A percentile compares a stretch with the other conserved stretches of the same genome.
Conservation (phyloP, 1,284 basidiomycete genomes). For the Ustilago lituana region DNA sequence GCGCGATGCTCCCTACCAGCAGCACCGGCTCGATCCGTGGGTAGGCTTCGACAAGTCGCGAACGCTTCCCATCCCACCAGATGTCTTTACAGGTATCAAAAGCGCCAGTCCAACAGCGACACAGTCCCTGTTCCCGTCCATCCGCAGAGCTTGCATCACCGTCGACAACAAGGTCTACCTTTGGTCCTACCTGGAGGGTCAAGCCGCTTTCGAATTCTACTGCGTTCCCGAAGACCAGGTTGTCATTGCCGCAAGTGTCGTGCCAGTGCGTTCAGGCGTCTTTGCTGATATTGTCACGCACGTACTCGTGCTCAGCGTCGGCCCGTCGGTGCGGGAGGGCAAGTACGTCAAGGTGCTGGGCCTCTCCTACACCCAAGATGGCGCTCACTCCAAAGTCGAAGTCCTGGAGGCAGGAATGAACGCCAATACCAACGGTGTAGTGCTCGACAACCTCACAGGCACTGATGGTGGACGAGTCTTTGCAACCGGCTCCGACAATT, state of each 20-base stretch:
- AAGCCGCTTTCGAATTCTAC: constrained; percentile 85
- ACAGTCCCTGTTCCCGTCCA: constrained; percentile 84
- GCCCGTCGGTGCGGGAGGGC: constrained; percentile 67
- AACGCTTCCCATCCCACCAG: constrained; percentile 56
- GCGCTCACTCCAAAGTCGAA: constrained; percentile 72
- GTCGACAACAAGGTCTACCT: constrained; percentile 93
- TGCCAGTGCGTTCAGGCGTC: constrained; percentile 71
- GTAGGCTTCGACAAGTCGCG: constrained; percentile 53
- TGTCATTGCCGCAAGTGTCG: constrained; percentile 75
- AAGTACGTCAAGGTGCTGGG: constrained; percentile 86
- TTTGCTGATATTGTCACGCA: constrained; percentile 93
- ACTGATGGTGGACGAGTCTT: constrained; percentile 88
- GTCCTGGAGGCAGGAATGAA: constrained; percentile 91
- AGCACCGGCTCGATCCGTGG: constrained; percentile 58
- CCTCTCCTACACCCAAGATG: constrained; percentile 71
- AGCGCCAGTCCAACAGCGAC: constrained; percentile 55
- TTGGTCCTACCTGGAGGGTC: constrained; percentile 96
- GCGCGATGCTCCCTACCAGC: constrained; percentile 59
- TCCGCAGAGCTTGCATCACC: constrained; percentile 93
- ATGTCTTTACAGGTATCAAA: constrained; percentile 59
- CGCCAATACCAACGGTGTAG: constrained; percentile 76
- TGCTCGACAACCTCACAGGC: constrained; percentile 82
- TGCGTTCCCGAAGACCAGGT: constrained; percentile 85
- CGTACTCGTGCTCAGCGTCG: constrained; percentile 88
- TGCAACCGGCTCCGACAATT: constrained; percentile 85